A percentile compares a stretch with the other conserved stretches of the same genome.
phyloP scores from a whole-genome alignment of 2,329 filamentous ascomycete species.

The Colletotrichum noveboracense region DNA sequence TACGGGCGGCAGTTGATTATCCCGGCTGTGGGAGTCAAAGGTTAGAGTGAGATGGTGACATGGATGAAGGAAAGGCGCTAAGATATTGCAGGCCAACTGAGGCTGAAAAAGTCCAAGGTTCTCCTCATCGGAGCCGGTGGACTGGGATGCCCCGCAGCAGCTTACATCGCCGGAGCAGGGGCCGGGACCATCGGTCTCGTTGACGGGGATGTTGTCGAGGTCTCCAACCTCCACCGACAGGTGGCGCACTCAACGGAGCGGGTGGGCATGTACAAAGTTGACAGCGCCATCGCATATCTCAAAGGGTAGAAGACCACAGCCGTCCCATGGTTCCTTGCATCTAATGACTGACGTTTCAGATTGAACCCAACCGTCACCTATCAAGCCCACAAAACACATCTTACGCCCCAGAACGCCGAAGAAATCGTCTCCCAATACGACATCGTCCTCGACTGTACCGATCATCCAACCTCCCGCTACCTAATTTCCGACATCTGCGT shows the following conservation, averaged over 20 bases:
- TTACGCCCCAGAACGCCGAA: conserved; percentile 72
- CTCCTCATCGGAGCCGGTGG: conserved; percentile 89
- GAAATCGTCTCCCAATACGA: conserved; percentile 75
- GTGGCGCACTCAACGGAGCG: conserved; percentile 76
- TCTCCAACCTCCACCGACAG: conserved; percentile 92
- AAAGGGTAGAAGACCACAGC: conserved; percentile 44
- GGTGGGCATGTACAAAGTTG: conserved; percentile 80
- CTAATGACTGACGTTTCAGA: conserved; percentile 39
- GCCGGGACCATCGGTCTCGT: conserved; percentile 83
- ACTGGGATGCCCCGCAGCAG: conserved; percentile 87
- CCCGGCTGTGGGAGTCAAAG: conserved; percentile 77
- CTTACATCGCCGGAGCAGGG: conserved; percentile 91
- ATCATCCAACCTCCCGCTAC: conserved; percentile 90
- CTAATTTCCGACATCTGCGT: conserved; percentile 91
- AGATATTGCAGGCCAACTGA: conserved; percentile 69
- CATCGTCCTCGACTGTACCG: conserved; percentile 91
- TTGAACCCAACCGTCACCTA: conserved; percentile 77
- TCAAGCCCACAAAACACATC: conserved; percentile 64
- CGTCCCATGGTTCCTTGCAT: no score
- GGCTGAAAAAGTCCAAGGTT: conserved; percentile 72
- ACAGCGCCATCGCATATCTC: conserved; percentile 72
- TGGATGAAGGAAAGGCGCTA: background rate
- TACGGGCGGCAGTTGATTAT: conserved; percentile 94
- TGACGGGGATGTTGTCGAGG: conserved; percentile 87
- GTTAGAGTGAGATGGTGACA: conserved; percentile 42